Conservation (phyloP, 495 filamentous ascomycete species). For the Daldinia bambusicola region DNA sequence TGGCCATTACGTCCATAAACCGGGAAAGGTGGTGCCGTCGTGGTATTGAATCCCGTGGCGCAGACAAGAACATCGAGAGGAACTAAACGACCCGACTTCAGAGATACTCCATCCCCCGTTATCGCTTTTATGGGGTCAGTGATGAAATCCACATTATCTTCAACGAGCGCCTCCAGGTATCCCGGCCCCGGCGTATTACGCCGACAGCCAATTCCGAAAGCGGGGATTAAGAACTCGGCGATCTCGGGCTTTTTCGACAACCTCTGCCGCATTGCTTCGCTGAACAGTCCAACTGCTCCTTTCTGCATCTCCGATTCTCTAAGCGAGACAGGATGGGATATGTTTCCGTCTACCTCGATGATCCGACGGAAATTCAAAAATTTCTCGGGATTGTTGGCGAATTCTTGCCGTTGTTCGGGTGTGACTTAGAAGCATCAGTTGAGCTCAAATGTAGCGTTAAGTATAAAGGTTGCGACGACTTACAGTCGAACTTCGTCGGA, state of each 20-base stretch:
- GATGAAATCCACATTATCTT: conserved; percentile 71
- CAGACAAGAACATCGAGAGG: conserved; percentile 68
- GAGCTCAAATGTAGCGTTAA: neutral
- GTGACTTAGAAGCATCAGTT: conserved; percentile 42
- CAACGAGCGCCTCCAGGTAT: conserved; percentile 72
- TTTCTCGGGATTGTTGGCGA: conserved; percentile 46
- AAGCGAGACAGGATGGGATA: conserved; percentile 53
- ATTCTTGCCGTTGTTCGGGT: conserved; percentile 48
- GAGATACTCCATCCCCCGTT: conserved; percentile 61
- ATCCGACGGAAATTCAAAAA: conserved; percentile 53
- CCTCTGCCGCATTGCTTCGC: conserved; percentile 47
- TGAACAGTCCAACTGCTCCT: conserved; percentile 37
- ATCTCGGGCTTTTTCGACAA: conserved; percentile 53
- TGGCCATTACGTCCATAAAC: conserved; percentile 63
- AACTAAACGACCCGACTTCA: conserved; percentile 58
- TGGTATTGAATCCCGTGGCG: conserved; percentile 72
- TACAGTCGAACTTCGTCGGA: conserved; percentile 51
- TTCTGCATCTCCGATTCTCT: conserved; percentile 49
- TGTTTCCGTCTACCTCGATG: conserved; percentile 53
- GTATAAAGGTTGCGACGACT: conserved; percentile 15
- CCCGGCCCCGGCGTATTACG: conserved; percentile 77
- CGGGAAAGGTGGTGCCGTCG: conserved; percentile 68
- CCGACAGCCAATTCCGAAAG: conserved; percentile 74
- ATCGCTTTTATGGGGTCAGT: conserved; percentile 63
- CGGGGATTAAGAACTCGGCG: conserved; percentile 57